Percentiles rank a stretch among this genome's conserved stretches.
These are phyloP conservation scores for Aspergillus novofumigatus DNA, from an alignment of 2,329 filamentous ascomycete species.

Conservation along the genomic window DNA sequence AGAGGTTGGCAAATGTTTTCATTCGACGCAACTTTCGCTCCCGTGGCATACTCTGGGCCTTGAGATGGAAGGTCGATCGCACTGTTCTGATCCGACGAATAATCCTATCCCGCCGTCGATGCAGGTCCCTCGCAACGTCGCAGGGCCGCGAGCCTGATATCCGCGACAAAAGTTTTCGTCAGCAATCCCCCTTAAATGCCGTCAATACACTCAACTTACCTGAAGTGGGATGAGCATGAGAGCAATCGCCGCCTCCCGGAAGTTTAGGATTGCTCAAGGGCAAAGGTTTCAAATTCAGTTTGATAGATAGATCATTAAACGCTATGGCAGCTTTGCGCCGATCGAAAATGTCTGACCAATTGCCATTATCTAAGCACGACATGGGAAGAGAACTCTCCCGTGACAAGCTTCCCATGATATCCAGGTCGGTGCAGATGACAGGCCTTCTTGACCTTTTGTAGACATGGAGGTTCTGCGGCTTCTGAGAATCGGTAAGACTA, in stretches of 20 bases:
- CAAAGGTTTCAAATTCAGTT: conserved; percentile 19
- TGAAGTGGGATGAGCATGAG: not conserved
- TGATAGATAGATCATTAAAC: conserved; percentile 29
- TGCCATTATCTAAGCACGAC: conserved; percentile 17
- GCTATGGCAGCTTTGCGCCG: conserved; percentile 20
- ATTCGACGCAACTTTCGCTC: conserved; percentile 32
- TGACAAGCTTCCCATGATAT: conserved; percentile 15
- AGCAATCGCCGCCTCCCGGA: not conserved
- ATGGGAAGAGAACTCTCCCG: conserved; percentile 17
- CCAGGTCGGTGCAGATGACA: conserved; percentile 1
- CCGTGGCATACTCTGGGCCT: conserved; percentile 11
- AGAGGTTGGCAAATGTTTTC: conserved; percentile 36
- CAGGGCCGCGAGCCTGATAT: not conserved
- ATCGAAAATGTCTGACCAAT: conserved; percentile 21
- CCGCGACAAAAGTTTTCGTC: not conserved
- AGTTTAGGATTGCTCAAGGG: conserved; percentile 7
- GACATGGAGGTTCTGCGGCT: not conserved
- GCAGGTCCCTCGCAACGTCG: not conserved
- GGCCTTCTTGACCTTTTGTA: conserved; percentile 8
- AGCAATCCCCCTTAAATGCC: not conserved
- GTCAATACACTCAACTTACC: not conserved
- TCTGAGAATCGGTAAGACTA: conserved; percentile 2
- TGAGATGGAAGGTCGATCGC: conserved; percentile 30
- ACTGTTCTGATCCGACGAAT: conserved; percentile 32
- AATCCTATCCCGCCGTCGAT: conserved; percentile 17